Evolutionary conservation across 129 eudicot species (phyloP), one percentile per base, ranked within the genome.

Genomic region (Silybum marianum): DNA sequence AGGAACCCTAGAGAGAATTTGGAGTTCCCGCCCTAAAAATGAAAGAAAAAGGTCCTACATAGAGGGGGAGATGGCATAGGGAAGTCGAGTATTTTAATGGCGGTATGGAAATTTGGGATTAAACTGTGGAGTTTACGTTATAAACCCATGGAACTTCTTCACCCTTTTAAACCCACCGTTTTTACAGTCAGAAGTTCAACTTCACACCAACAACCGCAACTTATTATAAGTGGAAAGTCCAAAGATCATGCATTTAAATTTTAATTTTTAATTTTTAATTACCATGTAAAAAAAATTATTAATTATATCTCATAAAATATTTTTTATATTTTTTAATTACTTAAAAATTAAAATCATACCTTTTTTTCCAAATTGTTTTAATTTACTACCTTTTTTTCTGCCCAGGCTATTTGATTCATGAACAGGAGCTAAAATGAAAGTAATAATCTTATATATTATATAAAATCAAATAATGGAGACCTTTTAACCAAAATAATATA

Each of bases 1-100:
- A 80, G 78, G 65, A 84, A 69, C 80, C 84, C 87, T 84, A 84
- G 86, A 13, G 24, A 28, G 42, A 73, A 66, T 51, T 81, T 81
- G 81, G 81, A 66, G 72, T 84, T 84, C 87, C 87, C 87, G 84
- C 84, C 87, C 84, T 80, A 28, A 39, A 63, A 69, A 42, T 69
- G 77, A 72, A 78, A 26, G 71, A 21, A 36, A 74, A 74, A 23
- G 73, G 73, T 48, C 75, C 72, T 67, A 75, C 75, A 78, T 24
- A 42, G 73, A 48, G 71, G 81, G 40, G 75, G 65, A 62, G 72
- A 42, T 78, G 72, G 67, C 23, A 75, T 67, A 42, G 71, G 54
- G 86, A 78, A 80, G 28, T 36, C 65, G 80, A 67, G 28, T 77
- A 18, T 67, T 78, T 68, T 24, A 58, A 62, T 30, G 69, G 71